phyloP scores from a whole-genome alignment of 495 filamentous ascomycete species.

The Clohesyomyces aquaticus region DNA sequence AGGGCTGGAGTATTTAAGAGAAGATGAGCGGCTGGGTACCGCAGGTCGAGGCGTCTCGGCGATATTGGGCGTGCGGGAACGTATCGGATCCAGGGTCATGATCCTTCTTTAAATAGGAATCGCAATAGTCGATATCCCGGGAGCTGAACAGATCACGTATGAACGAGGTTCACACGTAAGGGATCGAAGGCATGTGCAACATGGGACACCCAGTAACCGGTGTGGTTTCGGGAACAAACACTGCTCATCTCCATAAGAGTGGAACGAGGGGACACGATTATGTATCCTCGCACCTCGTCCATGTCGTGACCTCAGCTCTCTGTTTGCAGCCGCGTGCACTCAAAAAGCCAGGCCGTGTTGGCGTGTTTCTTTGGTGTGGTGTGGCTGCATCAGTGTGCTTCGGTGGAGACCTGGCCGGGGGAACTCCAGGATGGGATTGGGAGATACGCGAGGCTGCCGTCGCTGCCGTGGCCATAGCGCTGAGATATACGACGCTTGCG shows the following conservation, averaged over 20 bases:
- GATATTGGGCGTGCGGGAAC: conserved; percentile 19
- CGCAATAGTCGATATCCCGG: neutral
- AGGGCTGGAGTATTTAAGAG: conserved; percentile 10
- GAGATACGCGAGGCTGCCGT: conserved; percentile 21
- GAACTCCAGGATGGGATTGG: neutral
- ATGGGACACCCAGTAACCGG: conserved; percentile 15
- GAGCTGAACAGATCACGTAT: conserved; percentile 7
- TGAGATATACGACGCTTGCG: neutral
- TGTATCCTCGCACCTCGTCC: conserved; percentile 20
- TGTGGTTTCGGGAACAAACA: conserved; percentile 2
- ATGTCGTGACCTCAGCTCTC: conserved; percentile 36
- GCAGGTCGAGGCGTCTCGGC: conserved; percentile 21
- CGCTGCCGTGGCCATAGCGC: conserved; percentile 8
- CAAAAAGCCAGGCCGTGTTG: conserved; percentile 18
- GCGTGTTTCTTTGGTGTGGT: conserved; percentile 10
- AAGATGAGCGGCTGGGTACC: conserved; percentile 29
- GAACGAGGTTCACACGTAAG: neutral
- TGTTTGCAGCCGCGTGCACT: conserved; percentile 12
- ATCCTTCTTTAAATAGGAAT: conserved; percentile 18
- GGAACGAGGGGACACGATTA: conserved; percentile 16
- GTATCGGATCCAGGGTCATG: conserved; percentile 6
- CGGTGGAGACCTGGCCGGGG: conserved; percentile 6
- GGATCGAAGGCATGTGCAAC: neutral
- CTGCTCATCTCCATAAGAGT: neutral
- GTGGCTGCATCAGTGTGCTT: conserved; percentile 22